Conservation (phyloP, 805 yeast species). For the Pachysolen tannophilus region DNA sequence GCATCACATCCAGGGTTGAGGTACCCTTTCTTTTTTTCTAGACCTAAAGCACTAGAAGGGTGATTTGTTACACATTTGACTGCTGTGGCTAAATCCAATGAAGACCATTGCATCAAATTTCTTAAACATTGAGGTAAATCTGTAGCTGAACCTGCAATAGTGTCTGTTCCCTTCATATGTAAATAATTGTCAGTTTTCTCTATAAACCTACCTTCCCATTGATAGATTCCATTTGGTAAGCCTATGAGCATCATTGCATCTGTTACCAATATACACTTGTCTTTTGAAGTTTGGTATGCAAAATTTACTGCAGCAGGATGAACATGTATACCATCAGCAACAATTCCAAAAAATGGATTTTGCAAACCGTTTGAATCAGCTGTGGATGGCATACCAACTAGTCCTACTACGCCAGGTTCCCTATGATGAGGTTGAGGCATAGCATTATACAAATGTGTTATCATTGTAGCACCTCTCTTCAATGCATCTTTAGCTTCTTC, state of each 20-base stretch:
- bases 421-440: conserved; percentile 56
- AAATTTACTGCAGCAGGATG: conserved; percentile 43
- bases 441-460: conserved; percentile 55
- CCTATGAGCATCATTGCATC: conserved; percentile 56
- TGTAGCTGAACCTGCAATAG: conserved; percentile 56
- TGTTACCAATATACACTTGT: conserved; percentile 49
- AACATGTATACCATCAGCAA: conserved; percentile 53
- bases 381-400: conserved; percentile 25
- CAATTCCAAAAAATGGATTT: conserved; percentile 43
- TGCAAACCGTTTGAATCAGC: conserved; percentile 7
- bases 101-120: conserved; percentile 43
- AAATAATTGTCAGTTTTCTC: conserved; percentile 38
- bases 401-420: conserved; percentile 48
- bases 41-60: conserved; percentile 43
- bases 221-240: conserved; percentile 46
- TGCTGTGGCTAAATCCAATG: conserved; percentile 41
- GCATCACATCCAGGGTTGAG: conserved; percentile 48
- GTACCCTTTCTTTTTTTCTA: conserved; percentile 38
- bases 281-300: conserved; percentile 45
- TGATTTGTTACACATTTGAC: conserved; percentile 46
- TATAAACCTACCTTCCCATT: conserved; percentile 35
- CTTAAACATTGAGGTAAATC: conserved; percentile 41
- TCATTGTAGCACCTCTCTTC: conserved; percentile 46
- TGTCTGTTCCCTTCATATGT: conserved; percentile 43
- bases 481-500: conserved; percentile 32